Base-by-base conservation (phyloP, 2,329 filamentous ascomycete species). In the Fusarium buharicum region DNA sequence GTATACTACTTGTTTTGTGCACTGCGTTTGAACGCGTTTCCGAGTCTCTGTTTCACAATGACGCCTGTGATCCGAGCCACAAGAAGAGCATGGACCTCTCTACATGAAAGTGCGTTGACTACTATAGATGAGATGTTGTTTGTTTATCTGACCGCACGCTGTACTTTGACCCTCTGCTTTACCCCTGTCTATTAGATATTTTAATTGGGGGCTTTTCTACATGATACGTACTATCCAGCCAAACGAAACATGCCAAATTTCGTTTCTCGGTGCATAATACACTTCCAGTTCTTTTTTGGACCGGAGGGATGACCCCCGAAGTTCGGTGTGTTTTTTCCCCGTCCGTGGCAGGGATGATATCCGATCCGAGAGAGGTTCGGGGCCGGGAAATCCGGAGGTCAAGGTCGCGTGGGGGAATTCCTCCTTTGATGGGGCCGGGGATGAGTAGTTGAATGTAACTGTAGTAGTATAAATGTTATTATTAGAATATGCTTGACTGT, bases 21-120 rank as follows among this genome's bases (percentile, higher is more conserved):
- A 37, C 36, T 34, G 47, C 30, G 45, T 46, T 43, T 51, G 31
- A 37, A 61, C 30, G 41, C 45, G 57, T 62, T 62, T 56, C 41
- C 51, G 51, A 62, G 45, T 48, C 45, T 40, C 9, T 41, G 59
- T 62, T 62, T 62, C 57, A 62, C 59, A 62, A 51, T 57, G 57
- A 61, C 22, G 40, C 40, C 16, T 17, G 27, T 36, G 46, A 27
- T 51, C 30, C 44, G 34, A 46, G 33, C 20, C 31, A 36, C 17
- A 30, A 28, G 20, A 31, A 24, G 27, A 20, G 18, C 45, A 50
- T 50, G 27, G 43, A 28, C 31, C 30, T 38, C 31, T 40, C 36
- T 50, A 56, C 24, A 61, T 63, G 60, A 39, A 39, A 18, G 18
- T 30, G 37, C 28, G 38, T 37, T 30, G 12, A 39, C 38, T 20